Conservation (phyloP, 2,329 filamentous ascomycete genomes). For the Ceratocystis smalleyi region DNA sequence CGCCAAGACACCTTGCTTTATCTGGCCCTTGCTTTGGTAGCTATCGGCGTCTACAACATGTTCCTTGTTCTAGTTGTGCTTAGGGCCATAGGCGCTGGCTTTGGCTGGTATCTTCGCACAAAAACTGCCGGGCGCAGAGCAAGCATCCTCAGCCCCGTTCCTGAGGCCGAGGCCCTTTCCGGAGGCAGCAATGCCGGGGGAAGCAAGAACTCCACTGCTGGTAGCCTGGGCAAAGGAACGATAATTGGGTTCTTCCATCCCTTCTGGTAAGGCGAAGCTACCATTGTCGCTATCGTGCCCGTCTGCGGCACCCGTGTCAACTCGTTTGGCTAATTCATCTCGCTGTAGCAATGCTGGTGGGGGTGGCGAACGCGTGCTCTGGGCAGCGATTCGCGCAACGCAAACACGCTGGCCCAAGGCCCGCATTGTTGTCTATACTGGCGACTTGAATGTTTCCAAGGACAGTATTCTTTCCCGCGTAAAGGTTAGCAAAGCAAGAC, state of each 20-base stretch:
- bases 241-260: slow-evolving; percentile 95
- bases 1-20: slow-evolving; percentile 4
- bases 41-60: slow-evolving; percentile 8
- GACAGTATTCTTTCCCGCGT: slow-evolving; percentile 61
- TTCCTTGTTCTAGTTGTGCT: slow-evolving; percentile 27
- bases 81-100: slow-evolving; percentile 26
- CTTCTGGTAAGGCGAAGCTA: slow-evolving; percentile 53
- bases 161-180: slow-evolving; percentile 22
- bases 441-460: slow-evolving; percentile 80
- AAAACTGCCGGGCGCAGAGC: slow-evolving; percentile 47
- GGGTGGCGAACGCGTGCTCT: slow-evolving; percentile 87
- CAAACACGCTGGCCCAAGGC: slow-evolving; percentile 79
- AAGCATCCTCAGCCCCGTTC: slow-evolving; percentile 36
- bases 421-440: slow-evolving; percentile 85
- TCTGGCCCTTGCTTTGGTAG: slow-evolving; percentile 11
- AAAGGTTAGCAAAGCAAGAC: slow-evolving; percentile 48
- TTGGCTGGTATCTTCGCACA: slow-evolving; percentile 47
- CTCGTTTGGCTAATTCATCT: too few species aligned
- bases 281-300: background rate
- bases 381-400: slow-evolving; percentile 84
- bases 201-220: slow-evolving; percentile 34
- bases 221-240: slow-evolving; percentile 53
- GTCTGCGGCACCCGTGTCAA: background rate
- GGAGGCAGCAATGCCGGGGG: slow-evolving; percentile 52
- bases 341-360: slow-evolving; percentile 71